A percentile compares a stretch with the other conserved stretches of the same genome.
These are phyloP conservation scores for Podospora didyma DNA, from an alignment of 495 filamentous ascomycete species.

Conservation along the genomic window DNA sequence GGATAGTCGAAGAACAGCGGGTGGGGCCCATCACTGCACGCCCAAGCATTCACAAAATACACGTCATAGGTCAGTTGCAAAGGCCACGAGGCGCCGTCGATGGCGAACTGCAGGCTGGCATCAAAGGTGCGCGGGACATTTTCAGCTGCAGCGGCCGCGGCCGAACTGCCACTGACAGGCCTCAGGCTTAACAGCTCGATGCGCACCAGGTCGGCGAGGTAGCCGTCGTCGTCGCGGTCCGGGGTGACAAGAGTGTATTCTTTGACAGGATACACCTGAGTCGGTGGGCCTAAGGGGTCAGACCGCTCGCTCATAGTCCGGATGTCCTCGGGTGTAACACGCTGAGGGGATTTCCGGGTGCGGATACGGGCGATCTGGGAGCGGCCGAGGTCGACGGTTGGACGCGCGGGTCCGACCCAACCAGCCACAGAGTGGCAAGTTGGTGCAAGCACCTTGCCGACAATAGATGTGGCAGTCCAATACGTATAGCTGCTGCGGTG, in stretches of 20 bases:
- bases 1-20: slow-evolving; percentile 65
- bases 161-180: slow-evolving; percentile 2
- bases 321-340: slow-evolving; percentile 50
- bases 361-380: slow-evolving; percentile 61
- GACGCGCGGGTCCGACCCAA: slow-evolving; percentile 67
- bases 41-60: slow-evolving; percentile 60
- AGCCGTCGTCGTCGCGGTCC: slow-evolving; percentile 41
- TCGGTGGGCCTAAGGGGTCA: slow-evolving; percentile 58
- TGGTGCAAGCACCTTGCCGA: slow-evolving; percentile 73
- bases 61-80: slow-evolving; percentile 61
- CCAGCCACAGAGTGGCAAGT: slow-evolving; percentile 64
- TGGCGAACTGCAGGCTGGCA: slow-evolving; percentile 63
- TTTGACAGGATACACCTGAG: slow-evolving; percentile 53
- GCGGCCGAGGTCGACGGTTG: slow-evolving; percentile 55
- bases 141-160: background rate
- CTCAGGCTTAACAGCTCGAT: slow-evolving; percentile 60
- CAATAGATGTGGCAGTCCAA: slow-evolving; percentile 64
- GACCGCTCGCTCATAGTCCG: slow-evolving; percentile 56
- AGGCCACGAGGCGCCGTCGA: slow-evolving; percentile 60
- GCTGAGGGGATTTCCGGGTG: slow-evolving; percentile 37
- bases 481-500: slow-evolving; percentile 64
- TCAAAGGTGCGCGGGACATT: slow-evolving; percentile 49
- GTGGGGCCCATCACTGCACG: slow-evolving; percentile 66
- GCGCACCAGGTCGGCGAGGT: slow-evolving; percentile 54
- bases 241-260: slow-evolving; percentile 57